Percentiles rank a stretch among this genome's conserved stretches.
These are phyloP conservation scores for Pleurotus tuber-regium DNA, from an alignment of 768 basidiomycete species.

Conservation along the genomic window DNA sequence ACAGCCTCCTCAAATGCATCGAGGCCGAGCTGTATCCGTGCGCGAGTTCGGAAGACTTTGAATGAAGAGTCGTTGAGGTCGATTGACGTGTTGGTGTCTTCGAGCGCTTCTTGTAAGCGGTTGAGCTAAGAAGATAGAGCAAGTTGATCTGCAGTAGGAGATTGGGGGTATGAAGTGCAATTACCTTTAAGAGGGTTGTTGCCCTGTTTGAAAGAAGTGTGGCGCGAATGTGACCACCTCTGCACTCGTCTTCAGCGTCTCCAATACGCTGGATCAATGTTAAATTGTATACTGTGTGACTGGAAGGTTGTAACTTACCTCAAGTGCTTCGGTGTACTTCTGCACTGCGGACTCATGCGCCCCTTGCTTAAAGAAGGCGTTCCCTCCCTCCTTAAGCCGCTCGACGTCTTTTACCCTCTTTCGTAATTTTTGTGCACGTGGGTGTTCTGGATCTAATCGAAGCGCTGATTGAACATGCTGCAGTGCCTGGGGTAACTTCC, in stretches of 20 bases:
- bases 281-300: background rate
- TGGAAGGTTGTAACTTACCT: slow-evolving; percentile 36
- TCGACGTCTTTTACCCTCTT: slow-evolving; percentile 84
- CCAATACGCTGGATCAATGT: slow-evolving; percentile 56
- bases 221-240: slow-evolving; percentile 79
- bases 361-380: slow-evolving; percentile 65
- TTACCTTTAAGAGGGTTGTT: slow-evolving; percentile 74
- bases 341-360: slow-evolving; percentile 59
- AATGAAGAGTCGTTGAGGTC: slow-evolving; percentile 61
- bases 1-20: slow-evolving; percentile 74
- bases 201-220: slow-evolving; percentile 83
- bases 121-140: slow-evolving; percentile 50
- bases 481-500: slow-evolving; percentile 67
- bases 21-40: slow-evolving; percentile 70
- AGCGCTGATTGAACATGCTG: slow-evolving; percentile 72
- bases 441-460: slow-evolving; percentile 75
- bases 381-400: slow-evolving; percentile 82
- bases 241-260: slow-evolving; percentile 63
- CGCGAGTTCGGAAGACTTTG: slow-evolving; percentile 86
- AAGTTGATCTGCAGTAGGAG: slow-evolving; percentile 12
- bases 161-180: background rate
- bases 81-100: slow-evolving; percentile 70
- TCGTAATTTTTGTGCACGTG: slow-evolving; percentile 64
- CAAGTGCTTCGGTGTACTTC: slow-evolving; percentile 71
- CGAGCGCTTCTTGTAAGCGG: slow-evolving; percentile 63